Evolutionary conservation across 2,329 filamentous ascomycete species (phyloP).

Genomic region (Alternaria triticina): DNA sequence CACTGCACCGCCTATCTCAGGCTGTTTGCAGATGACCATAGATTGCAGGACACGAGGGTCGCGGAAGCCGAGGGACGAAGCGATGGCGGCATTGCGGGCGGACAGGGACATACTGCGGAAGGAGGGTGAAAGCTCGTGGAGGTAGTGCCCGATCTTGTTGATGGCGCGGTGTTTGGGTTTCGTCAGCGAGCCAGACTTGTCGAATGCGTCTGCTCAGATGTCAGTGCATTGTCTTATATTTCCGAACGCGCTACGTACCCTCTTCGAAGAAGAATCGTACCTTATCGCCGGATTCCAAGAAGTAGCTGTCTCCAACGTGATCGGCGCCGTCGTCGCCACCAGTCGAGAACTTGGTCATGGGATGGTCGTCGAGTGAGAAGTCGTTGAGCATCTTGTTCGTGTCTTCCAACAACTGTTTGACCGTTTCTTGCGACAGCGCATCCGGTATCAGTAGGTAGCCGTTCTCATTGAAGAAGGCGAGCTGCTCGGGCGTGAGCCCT

Average conservation of each 20-base stretch:
- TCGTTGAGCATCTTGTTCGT: conserved; percentile 75
- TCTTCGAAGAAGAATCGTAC: conserved; percentile 97
- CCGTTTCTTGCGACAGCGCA: conserved; percentile 71
- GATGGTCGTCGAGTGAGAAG: conserved; percentile 83
- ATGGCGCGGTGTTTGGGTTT: conserved; percentile 86
- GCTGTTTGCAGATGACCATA: conserved; percentile 99
- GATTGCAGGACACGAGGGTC: conserved; percentile 85
- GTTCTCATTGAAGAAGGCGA: conserved; percentile 76
- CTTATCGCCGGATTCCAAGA: conserved; percentile 87
- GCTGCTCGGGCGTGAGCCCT: conserved; percentile 74
- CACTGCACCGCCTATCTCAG: conserved; percentile 91
- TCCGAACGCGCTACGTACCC: conserved; percentile 42
- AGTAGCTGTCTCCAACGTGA: conserved; percentile 97
- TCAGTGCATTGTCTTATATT: neutral
- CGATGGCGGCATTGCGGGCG: conserved; percentile 66
- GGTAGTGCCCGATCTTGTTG: conserved; percentile 68
- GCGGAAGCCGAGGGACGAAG: conserved; percentile 71
- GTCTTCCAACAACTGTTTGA: conserved; percentile 73
- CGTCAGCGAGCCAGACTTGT: conserved; percentile 65
- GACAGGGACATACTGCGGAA: conserved; percentile 62
- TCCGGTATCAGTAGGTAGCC: conserved; percentile 89
- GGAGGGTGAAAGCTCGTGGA: conserved; percentile 54
- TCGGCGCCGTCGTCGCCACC: conserved; percentile 69
- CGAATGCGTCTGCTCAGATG: conserved; percentile 71
- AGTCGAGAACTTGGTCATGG: conserved; percentile 92